Base-by-base conservation (phyloP, 192 early-diverging fungal species). In the Coemansia sp. region DNA sequence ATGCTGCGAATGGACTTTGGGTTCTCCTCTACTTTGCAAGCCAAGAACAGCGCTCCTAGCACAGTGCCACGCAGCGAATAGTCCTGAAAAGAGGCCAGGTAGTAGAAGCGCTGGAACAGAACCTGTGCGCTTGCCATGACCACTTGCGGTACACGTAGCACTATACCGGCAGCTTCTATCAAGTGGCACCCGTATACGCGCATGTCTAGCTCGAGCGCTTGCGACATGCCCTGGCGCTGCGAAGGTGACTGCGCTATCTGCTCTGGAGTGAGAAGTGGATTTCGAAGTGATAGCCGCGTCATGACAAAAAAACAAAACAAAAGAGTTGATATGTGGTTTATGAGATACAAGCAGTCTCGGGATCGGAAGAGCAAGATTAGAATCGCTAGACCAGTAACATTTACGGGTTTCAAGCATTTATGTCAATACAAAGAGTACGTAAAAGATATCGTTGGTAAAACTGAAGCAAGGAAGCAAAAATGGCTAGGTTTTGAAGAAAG, bases 101-200 rank as follows among this genome's bases (percentile, higher is more conserved):
- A 94, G 77, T 90, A 99, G 88, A 98, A 98, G 1, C 96, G 90
- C 58, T 96, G 93, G 34, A 98, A 90, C 41, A 99, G 81, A 1
- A 95, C 91, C 74, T 98, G 95, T 2, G 95, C 95, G 41, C 94
- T 97, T n/a, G 95, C 95, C 86, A 95, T 93, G 1, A 94, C 91
- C 11, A 91, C 90, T 60, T 99, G 97, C 7, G 96, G 95, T 19
- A 95, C 95, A 74, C 70, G 48, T 14, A 84, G 77, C 0, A 97
- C 75, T 23, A 94, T 92, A 10, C 94, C 95, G 1, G 91, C 88
- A 27, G 88, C 85, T 59, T 95, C 88, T 44, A 98, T 93, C 44
- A 97, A 83, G 66, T 95, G 88, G 64, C 90, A 92, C 14, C 92
- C 95, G 34, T 92, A 76, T 6, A 87, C 84, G 1, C 93, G 85